These are phyloP conservation scores for Ministeria vibrans DNA, from an alignment of 78 protist genomes.

Conservation along the genomic window DNA sequence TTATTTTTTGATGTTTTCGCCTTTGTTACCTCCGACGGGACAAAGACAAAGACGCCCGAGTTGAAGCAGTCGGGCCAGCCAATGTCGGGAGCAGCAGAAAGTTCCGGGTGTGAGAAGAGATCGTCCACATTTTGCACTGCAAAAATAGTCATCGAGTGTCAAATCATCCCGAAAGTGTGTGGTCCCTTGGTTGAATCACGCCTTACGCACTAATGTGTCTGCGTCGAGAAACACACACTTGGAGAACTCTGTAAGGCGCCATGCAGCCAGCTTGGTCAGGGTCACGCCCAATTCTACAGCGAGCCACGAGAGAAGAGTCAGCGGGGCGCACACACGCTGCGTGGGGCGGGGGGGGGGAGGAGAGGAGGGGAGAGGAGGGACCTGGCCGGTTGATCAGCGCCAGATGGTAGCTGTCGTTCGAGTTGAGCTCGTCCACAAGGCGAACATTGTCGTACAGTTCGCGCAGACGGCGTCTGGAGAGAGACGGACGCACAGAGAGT, in stretches of 20 bases:
- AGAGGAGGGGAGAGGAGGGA: neutral
- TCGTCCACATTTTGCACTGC: constrained; percentile 38
- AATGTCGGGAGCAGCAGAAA: constrained; percentile 44
- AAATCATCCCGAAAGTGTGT: too few relatives aligned
- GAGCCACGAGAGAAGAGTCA: neutral
- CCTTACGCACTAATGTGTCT: constrained; percentile 42
- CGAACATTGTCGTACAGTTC: neutral
- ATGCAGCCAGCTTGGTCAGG: constrained; percentile 28
- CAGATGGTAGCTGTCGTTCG: neutral
- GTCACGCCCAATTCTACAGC: constrained; percentile 38
- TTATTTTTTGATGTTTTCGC: too few relatives aligned
- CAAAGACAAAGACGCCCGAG: constrained; percentile 39
- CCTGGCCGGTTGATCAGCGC: neutral
- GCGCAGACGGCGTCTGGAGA: neutral
- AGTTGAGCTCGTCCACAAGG: neutral
- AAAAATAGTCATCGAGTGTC: too few relatives aligned
- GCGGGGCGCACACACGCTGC: neutral
- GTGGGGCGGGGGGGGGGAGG: neutral
- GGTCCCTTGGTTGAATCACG: too few relatives aligned
- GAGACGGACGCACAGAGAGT: too few relatives aligned
- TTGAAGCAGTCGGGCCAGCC: constrained; percentile 53
- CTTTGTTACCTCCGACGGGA: constrained; percentile 9
- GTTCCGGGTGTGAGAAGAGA: constrained; percentile 13
- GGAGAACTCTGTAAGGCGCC: constrained; percentile 19
- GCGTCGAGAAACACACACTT: constrained; percentile 42